Evolutionary conservation across 192 early-diverging fungal species (phyloP).

Genomic region (Rhizoclosmatium globosum): DNA sequence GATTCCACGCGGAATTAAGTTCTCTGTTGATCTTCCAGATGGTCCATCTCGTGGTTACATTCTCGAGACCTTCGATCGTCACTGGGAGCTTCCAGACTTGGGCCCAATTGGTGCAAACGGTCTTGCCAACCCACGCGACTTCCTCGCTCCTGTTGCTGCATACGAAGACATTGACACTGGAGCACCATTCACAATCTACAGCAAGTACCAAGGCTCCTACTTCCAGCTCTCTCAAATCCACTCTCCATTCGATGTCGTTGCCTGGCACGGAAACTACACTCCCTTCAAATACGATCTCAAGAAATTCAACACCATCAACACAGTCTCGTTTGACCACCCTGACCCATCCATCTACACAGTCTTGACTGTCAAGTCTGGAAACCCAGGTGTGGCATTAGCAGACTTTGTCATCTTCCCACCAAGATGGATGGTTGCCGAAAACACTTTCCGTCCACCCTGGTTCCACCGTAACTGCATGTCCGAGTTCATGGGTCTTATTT

Average conservation of each 20-base stretch:
- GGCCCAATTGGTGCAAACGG: conserved; percentile 97
- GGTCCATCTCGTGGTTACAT: conserved; percentile 90
- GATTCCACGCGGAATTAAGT: conserved; percentile 92
- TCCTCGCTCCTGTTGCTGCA: conserved; percentile 84
- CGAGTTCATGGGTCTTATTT: conserved; percentile 98
- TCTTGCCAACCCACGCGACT: conserved; percentile 94
- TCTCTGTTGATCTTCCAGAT: conserved; percentile 78
- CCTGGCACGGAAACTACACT: conserved; percentile 97
- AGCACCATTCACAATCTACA: conserved; percentile 69
- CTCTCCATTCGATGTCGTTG: conserved; percentile 95
- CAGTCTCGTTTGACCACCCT: conserved; percentile 90
- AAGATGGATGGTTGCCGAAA: conserved; percentile 88
- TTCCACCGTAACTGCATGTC: conserved; percentile 98
- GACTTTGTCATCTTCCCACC: conserved; percentile 99
- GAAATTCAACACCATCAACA: conserved; percentile 85
- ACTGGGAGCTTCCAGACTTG: conserved; percentile 95
- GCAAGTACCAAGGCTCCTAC: conserved; percentile 86
- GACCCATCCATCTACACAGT: conserved; percentile 99
- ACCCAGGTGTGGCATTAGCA: conserved; percentile 84
- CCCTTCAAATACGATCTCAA: conserved; percentile 93
- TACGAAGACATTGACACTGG: conserved; percentile 72
- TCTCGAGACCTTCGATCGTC: conserved; percentile 86
- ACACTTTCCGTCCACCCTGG: conserved; percentile 95
- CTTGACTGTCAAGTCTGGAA: conserved; percentile 86
- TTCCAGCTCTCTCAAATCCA: conserved; percentile 71